Conservation (phyloP, 305 asterid genomes). For the Fraxinus sp. region DNA sequence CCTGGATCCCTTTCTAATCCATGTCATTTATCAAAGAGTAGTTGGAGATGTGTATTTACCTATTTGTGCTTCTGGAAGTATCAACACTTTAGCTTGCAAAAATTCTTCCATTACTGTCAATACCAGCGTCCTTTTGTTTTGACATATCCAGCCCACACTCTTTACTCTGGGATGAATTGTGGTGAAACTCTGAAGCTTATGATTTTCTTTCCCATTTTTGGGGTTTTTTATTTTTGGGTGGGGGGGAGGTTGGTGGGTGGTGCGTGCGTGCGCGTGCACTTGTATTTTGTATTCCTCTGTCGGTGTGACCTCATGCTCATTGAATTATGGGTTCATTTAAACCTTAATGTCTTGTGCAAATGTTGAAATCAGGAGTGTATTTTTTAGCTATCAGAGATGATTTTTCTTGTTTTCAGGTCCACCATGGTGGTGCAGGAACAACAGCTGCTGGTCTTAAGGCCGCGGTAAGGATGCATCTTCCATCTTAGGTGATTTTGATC, state of each 20-base stretch:
- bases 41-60: neutral
- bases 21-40: neutral
- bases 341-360: neutral
- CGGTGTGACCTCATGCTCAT: no score
- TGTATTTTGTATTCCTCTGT: no score
- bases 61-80: neutral
- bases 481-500: slow-evolving; percentile 12
- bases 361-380: neutral
- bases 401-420: slow-evolving; percentile 61
- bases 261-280: no score
- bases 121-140: neutral
- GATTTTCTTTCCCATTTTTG: neutral
- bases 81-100: neutral
- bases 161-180: neutral
- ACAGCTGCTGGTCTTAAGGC: slow-evolving; percentile 99
- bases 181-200: neutral
- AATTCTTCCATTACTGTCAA: neutral
- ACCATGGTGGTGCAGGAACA: slow-evolving; percentile 99
- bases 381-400: neutral
- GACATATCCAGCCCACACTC: neutral
- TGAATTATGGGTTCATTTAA: neutral
- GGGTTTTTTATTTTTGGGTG: neutral
- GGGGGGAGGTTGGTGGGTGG: no score
- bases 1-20: neutral
- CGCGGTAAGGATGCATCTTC: slow-evolving; percentile 52